Evolutionary conservation across 2,329 filamentous ascomycete genomes (phyloP).

Genomic region (Pseudogymnoascus sp.): DNA sequence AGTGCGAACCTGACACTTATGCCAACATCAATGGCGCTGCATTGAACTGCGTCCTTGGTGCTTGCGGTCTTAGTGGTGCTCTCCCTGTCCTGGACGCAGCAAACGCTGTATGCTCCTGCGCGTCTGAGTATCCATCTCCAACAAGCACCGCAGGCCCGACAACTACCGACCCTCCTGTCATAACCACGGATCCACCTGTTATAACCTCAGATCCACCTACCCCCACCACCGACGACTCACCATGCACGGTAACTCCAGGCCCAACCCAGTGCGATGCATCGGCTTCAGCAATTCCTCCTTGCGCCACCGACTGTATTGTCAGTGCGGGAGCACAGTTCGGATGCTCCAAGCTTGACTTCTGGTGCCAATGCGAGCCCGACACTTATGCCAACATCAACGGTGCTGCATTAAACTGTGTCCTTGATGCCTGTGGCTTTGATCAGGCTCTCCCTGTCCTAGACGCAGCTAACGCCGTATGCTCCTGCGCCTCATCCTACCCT

Average conservation of each 20-base stretch:
- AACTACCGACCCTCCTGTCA: neutral
- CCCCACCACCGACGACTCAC: neutral
- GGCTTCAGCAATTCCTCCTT: neutral
- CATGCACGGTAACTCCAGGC: neutral
- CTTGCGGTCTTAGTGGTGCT: neutral
- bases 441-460: neutral
- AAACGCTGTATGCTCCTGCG: neutral
- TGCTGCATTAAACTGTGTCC: neutral
- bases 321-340: neutral
- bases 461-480: neutral
- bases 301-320: neutral
- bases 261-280: neutral
- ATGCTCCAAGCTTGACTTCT: neutral
- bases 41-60: neutral
- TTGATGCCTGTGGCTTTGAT: neutral
- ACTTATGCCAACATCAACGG: neutral
- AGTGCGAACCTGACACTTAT: neutral
- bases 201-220: neutral
- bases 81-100: neutral
- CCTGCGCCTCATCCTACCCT: neutral
- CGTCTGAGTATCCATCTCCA: neutral
- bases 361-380: neutral
- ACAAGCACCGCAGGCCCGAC: neutral
- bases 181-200: neutral
- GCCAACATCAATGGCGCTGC: conserved; percentile 1